Evolutionary conservation across 2,329 filamentous ascomycete genomes (phyloP), one percentile per base, ranked within the genome.

Genomic region (Aspergillus melleus): DNA sequence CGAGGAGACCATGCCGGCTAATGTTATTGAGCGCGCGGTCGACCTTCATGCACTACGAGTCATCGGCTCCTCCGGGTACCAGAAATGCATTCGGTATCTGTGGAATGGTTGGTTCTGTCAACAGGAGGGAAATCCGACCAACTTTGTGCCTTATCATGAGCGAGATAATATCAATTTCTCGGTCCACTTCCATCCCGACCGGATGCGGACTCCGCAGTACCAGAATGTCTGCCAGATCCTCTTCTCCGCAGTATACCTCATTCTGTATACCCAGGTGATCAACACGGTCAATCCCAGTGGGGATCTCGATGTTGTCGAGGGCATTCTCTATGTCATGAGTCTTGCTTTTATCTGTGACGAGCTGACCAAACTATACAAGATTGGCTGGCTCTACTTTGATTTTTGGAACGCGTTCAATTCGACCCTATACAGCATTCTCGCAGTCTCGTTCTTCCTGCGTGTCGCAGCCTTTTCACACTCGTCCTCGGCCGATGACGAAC

Each of bases 331-430:
- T 71, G 73, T 94, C 64, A 97, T 99, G 80, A 98, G 95, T 0
- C 75, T 94, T 4, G 93, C 92, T 22, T 99, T 96, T 75, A 84
- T 97, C 32, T 92, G 88, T 68, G 94, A 99, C 72, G 95, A 98
- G 72, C 66, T 88, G 0, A 80, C 88, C 72, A 99, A 99, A 76
- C 86, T 97, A 67, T 96, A 91, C 86, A 99, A 99, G 74, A 90
- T 96, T 14, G 95, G 95, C 10, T 86, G 90, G 62, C 90, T 90
- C 69, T 98, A 98, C 70, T 83, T 99, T 57, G 89, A 91, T 20
- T 99, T 99, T 75, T 98, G 95, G 95, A 97, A 96, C 70, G 90
- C 90, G 24, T 96, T 99, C 81, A 99, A 99, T 76, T 84, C 86
- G 26, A 83, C 89, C 0, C 83, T 99, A 0, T 99, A 99, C 75